Evolutionary conservation across 2,329 filamentous ascomycete genomes (phyloP).

Genomic region (Albophoma yamanashiensis): DNA sequence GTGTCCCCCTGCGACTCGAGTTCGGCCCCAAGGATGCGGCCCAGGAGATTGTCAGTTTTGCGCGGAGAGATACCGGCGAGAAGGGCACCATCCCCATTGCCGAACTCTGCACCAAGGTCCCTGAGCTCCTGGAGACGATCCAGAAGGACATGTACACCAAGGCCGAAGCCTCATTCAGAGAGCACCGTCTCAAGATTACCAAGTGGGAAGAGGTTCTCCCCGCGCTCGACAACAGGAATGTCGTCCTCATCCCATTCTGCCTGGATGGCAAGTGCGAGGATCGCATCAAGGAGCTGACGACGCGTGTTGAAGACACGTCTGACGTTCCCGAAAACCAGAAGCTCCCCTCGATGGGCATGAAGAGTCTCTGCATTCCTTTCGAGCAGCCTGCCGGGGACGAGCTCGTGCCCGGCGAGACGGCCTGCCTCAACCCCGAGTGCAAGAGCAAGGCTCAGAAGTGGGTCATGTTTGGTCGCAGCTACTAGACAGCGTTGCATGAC

Average conservation of each 20-base stretch:
- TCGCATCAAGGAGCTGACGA: conserved; percentile 86
- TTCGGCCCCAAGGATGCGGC: conserved; percentile 92
- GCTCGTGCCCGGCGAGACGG: conserved; percentile 67
- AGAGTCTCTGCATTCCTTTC: conserved; percentile 62
- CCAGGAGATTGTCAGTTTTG: conserved; percentile 72
- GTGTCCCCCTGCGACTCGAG: conserved; percentile 86
- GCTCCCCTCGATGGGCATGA: conserved; percentile 53
- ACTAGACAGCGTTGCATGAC: conserved; percentile 25
- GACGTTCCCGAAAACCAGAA: conserved; percentile 41
- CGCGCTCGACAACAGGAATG: conserved; percentile 82
- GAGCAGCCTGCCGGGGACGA: conserved; percentile 66
- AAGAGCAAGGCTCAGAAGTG: conserved; percentile 65
- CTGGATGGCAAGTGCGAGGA: conserved; percentile 76
- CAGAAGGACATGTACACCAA: conserved; percentile 70
- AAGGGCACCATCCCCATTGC: conserved; percentile 72
- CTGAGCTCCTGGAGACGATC: conserved; percentile 78
- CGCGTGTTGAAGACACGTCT: conserved; percentile 55
- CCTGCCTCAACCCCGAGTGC: conserved; percentile 88
- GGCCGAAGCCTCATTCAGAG: conserved; percentile 67
- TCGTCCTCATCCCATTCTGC: conserved; percentile 87
- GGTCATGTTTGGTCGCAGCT: conserved; percentile 83
- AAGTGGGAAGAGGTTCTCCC: conserved; percentile 91
- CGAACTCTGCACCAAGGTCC: conserved; percentile 62
- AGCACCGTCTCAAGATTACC: conserved; percentile 70
- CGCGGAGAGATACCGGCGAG: conserved; percentile 77